phyloP scores from a whole-genome alignment of 2,329 filamentous ascomycete genomes.

The Fusarium devonianum region DNA sequence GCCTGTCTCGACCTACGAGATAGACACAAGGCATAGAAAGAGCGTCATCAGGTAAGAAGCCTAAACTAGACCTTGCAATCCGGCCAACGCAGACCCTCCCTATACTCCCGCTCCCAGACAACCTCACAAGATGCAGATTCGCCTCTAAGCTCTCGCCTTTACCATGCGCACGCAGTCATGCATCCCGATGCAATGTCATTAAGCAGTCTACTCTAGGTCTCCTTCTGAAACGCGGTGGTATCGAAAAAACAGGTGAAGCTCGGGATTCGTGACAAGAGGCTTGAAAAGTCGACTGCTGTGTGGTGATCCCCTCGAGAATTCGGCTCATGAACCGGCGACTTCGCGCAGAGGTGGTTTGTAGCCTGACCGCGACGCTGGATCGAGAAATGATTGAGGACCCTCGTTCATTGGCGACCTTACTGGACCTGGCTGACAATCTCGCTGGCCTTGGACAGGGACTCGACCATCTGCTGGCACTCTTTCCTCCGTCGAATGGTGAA shows the following conservation, averaged over 20 bases:
- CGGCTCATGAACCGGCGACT: conserved; percentile 16
- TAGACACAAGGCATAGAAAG: conserved; percentile 15
- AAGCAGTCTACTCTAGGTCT: conserved; percentile 47
- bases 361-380: conserved; percentile 19
- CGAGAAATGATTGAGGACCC: conserved; percentile 22
- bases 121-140: conserved; percentile 13
- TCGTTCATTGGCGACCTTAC: conserved; percentile 47
- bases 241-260: conserved; percentile 46
- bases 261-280: conserved; percentile 21
- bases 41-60: conserved; percentile 21
- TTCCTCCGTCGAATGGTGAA: conserved; percentile 94
- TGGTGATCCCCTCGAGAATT: conserved; percentile 10
- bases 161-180: conserved; percentile 19
- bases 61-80: conserved; percentile 15
- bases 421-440: conserved; percentile 91
- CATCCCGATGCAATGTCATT: conserved; percentile 40
- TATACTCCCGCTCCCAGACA: conserved; percentile 25
- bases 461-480: conserved; percentile 99
- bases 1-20: conserved; percentile 23
- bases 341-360: conserved; percentile 13
- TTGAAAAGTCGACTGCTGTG: conserved; percentile 19
- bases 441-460: conserved; percentile 85
- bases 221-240: conserved; percentile 47
- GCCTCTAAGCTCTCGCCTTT: conserved; percentile 7
- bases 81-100: conserved; percentile 14